These are phyloP conservation scores for Diaporthe destruens DNA, from an alignment of 2,329 filamentous ascomycete genomes.

Conservation along the genomic window DNA sequence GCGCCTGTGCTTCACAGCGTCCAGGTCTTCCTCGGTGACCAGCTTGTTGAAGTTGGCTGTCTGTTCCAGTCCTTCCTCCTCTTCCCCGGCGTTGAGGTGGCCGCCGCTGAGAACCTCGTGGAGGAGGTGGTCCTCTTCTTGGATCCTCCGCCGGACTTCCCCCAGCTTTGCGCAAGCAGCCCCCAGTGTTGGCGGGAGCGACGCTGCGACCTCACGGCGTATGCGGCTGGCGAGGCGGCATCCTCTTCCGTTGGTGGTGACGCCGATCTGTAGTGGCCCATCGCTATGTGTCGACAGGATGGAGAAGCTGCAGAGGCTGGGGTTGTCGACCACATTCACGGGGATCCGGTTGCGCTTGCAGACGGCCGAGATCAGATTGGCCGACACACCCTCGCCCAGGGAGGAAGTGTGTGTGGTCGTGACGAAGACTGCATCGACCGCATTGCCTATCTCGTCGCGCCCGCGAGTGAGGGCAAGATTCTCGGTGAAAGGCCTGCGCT, in stretches of 20 bases:
- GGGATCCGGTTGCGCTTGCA: conserved; percentile 88
- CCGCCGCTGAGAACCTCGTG: conserved; percentile 49
- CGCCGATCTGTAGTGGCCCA: conserved; percentile 92
- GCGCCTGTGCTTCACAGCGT: conserved; percentile 81
- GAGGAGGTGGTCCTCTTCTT: conserved; percentile 75
- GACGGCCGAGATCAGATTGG: conserved; percentile 73
- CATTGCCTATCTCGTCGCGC: conserved; percentile 79
- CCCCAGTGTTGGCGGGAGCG: conserved; percentile 81
- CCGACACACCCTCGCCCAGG: conserved; percentile 40
- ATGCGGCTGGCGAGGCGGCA: conserved; percentile 94
- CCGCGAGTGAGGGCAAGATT: conserved; percentile 81
- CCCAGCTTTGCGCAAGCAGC: conserved; percentile 83
- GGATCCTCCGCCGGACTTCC: conserved; percentile 76
- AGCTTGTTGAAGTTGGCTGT: conserved; percentile 86
- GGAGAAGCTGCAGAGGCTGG: conserved; percentile 88
- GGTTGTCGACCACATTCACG: conserved; percentile 91
- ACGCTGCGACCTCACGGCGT: conserved; percentile 86
- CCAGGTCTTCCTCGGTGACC: conserved; percentile 78
- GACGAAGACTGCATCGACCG: conserved; percentile 95
- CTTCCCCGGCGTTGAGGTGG: conserved; percentile 45
- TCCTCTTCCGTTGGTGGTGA: conserved; percentile 94
- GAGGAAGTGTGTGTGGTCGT: conserved; percentile 60
- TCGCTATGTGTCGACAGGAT: conserved; percentile 90
- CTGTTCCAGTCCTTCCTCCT: conserved; percentile 78
- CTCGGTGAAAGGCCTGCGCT: conserved; percentile 75